Evolutionary conservation across 2,329 filamentous ascomycete genomes (phyloP).

Genomic region (Fusarium sp.): DNA sequence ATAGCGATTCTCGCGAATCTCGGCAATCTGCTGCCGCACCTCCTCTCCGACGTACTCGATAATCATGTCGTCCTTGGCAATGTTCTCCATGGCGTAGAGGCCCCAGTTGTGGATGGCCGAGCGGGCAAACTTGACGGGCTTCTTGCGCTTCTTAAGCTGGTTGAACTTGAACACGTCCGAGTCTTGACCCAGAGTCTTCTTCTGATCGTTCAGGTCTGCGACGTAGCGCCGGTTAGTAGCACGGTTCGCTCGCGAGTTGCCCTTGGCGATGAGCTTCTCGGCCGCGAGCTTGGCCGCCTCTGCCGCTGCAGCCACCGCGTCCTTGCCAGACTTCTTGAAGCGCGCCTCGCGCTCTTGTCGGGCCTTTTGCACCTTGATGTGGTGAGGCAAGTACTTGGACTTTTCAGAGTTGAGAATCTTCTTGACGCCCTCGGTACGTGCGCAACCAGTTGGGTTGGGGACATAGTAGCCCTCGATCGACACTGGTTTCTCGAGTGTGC

Average conservation of each 20-base stretch:
- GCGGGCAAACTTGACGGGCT: conserved; percentile 96
- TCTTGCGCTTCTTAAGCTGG: conserved; percentile 99
- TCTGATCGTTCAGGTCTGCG: conserved; percentile 95
- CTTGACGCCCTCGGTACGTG: conserved; percentile 92
- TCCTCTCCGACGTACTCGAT: conserved; percentile 99
- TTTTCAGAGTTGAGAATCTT: conserved; percentile 98
- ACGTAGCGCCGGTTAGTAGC: conserved; percentile 95
- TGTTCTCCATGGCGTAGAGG: conserved; percentile 96
- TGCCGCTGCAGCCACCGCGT: conserved; percentile 73
- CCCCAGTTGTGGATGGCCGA: conserved; percentile 99
- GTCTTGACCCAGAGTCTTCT: conserved; percentile 84
- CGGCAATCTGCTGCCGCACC: conserved; percentile 96
- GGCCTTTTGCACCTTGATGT: conserved; percentile 93
- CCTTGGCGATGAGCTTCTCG: conserved; percentile 85
- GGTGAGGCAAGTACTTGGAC: conserved; percentile 96
- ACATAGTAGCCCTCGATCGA: conserved; percentile 80
- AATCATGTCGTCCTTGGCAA: conserved; percentile 98
- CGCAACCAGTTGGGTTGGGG: conserved; percentile 84
- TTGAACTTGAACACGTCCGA: conserved; percentile 97
- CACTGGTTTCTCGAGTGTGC: conserved; percentile 49
- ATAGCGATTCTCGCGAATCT: conserved; percentile 91
- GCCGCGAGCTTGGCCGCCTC: conserved; percentile 80
- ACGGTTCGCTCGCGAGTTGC: conserved; percentile 91
- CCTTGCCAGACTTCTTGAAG: conserved; percentile 74
- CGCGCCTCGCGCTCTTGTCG: conserved; percentile 90